These are phyloP conservation scores for Amylocystis lapponica DNA, from an alignment of 768 basidiomycete genomes.

Conservation along the genomic window DNA sequence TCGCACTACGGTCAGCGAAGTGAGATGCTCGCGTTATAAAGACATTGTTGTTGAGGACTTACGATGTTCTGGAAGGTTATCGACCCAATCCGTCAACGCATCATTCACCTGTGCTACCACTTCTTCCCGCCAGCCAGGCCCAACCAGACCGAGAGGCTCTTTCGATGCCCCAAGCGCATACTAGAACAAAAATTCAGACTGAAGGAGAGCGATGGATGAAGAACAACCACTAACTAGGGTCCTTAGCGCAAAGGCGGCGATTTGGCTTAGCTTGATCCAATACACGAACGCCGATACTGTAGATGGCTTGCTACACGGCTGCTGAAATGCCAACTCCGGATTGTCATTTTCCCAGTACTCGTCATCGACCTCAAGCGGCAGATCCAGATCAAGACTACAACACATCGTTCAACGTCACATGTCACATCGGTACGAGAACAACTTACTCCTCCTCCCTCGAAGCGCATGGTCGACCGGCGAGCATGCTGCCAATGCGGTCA, in stretches of 20 bases:
- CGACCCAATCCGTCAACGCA: constrained; percentile 33
- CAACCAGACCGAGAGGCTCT: constrained; percentile 18
- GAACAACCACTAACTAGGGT: constrained; percentile 33
- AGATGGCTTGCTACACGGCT: constrained; percentile 40
- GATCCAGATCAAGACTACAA: constrained; percentile 44
- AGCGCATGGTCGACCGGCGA: constrained; percentile 50
- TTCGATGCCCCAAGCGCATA: constrained; percentile 57
- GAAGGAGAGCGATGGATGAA: not conserved
- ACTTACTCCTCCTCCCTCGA: constrained; percentile 63
- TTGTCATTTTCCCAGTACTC: constrained; percentile 45
- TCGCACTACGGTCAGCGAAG: too few relatives aligned
- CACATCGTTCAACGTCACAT: constrained; percentile 15
- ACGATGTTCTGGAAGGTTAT: constrained; percentile 25
- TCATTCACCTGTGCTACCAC: constrained; percentile 41
- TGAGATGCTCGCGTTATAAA: too few relatives aligned
- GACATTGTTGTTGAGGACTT: too few relatives aligned
- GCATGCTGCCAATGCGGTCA: constrained; percentile 50
- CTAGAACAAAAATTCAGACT: constrained; percentile 28
- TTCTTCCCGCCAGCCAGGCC: constrained; percentile 21
- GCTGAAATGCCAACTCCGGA: constrained; percentile 36
- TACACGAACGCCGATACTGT: constrained; percentile 34
- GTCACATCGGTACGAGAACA: not conserved
- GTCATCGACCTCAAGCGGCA: constrained; percentile 52
- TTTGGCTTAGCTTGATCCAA: constrained; percentile 40
- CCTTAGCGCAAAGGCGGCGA: constrained; percentile 37